Evolutionary conservation across 345 rosid genomes (phyloP), one percentile per base, ranked within the genome.

Genomic region (Citrus mangshanensis): DNA sequence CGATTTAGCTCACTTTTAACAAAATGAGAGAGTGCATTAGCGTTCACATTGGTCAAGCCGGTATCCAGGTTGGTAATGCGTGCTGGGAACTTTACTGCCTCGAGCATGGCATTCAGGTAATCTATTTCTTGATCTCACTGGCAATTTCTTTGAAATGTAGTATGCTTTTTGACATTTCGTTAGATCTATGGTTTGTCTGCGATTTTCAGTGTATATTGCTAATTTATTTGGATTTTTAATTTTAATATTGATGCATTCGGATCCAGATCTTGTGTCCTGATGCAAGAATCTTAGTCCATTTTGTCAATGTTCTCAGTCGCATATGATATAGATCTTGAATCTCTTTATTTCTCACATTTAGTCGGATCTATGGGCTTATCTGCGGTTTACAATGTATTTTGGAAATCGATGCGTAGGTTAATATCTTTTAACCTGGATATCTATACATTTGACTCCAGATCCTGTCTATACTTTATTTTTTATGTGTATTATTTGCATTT

Each of bases 11-110:
- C 10, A 6, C 58, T 27, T 24, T 32, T 22, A 38, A 21, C 42
- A 81, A 76, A 77, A 83, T 83, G 83, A 83, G 85, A 68, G 81
- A 83, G 83, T 83, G 85, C 83, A 83, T 83, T 30, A 77, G 84
- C 70, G 59, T 83, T 65, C 84, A 83, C 83, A 80, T 83, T 68
- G 84, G 86, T 27, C 86, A 83, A 72, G 86, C 86, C 64, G 86
- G 86, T 37, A 83, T 83, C 32, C 83, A 83, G 79, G 84, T 80
- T 73, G 84, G 84, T 37, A 83, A 83, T 68, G 84, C 86, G 32
- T 83, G 86, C 78, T 82, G 84, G 81, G 84, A 82, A 38, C 84
- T 82, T n/a, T 82, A 82, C 75, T 82, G 84, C 70, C 84, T 83
- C 37, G 86, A 80, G 76, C 81, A 80, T 78, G 86, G 86, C 64